A percentile compares a stretch with the other conserved stretches of the same genome.
Conservation (phyloP, 2,329 filamentous ascomycete species). For the Pseudogymnoascus sp. region DNA sequence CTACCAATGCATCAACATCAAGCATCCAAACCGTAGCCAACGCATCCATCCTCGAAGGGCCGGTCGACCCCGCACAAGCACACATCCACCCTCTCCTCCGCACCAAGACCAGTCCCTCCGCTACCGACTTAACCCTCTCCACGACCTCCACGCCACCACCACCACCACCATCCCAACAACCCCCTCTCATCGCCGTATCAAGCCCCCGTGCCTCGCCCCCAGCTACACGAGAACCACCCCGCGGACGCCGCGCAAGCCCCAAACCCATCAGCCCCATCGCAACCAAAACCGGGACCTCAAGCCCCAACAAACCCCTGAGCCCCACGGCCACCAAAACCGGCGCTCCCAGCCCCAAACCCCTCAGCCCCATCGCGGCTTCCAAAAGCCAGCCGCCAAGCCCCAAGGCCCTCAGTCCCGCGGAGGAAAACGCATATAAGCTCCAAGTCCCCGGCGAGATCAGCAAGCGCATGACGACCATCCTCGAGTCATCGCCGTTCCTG, state of each 20-base stretch:
- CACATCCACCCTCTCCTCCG: constrained; percentile 5
- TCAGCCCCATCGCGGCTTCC: neutral
- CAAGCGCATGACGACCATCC: constrained; percentile 1
- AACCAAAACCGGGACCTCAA: neutral
- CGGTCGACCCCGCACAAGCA: neutral
- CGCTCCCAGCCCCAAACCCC: neutral
- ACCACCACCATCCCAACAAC: neutral
- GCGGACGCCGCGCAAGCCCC: neutral
- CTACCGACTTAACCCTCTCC: neutral
- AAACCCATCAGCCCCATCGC: neutral
- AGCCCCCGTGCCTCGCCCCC: neutral
- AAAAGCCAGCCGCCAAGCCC: neutral
- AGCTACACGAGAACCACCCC: neutral
- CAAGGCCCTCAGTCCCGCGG: neutral
- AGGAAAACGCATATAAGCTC: neutral
- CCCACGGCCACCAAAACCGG: neutral
- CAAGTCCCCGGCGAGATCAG: neutral
- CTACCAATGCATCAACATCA: neutral
- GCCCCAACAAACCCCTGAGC: neutral
- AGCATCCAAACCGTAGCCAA: neutral
- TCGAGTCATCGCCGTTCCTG: neutral
- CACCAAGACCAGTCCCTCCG: neutral
- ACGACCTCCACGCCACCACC: neutral
- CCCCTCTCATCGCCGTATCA: neutral
- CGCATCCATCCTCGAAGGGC: neutral